These are phyloP conservation scores for Debaryomyces tyrocola DNA, from an alignment of 805 yeast genomes.

Conservation along the genomic window DNA sequence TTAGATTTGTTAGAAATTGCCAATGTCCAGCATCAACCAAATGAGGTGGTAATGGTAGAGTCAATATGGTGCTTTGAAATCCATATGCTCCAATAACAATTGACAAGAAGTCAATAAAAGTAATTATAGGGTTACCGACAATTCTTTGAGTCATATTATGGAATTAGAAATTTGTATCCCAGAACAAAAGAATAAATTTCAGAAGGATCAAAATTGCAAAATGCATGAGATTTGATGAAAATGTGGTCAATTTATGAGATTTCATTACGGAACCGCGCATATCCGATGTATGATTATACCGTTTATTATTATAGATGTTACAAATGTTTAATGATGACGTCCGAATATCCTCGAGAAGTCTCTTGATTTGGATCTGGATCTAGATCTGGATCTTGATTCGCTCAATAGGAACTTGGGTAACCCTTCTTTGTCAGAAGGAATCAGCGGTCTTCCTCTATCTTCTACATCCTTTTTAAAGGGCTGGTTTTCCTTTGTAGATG, in stretches of 20 bases:
- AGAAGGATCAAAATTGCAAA: too few relatives aligned
- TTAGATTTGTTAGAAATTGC: conserved; percentile 73
- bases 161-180: too few relatives aligned
- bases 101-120: conserved; percentile 23
- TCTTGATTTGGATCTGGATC: conserved; percentile 18
- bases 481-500: neutral
- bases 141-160: conserved; percentile 11
- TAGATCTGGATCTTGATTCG: conserved; percentile 17
- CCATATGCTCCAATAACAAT: conserved; percentile 31
- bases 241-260: too few relatives aligned
- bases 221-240: too few relatives aligned
- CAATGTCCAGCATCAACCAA: conserved; percentile 61
- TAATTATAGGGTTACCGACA: conserved; percentile 31
- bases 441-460: conserved; percentile 17
- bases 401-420: conserved; percentile 5
- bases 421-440: neutral
- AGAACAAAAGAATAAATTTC: too few relatives aligned
- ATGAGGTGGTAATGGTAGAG: conserved; percentile 45
- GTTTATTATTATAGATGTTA: too few relatives aligned
- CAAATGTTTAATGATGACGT: conserved; percentile 2
- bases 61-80: conserved; percentile 14
- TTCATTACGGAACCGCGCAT: too few relatives aligned
- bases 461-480: conserved; percentile 4
- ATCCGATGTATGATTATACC: too few relatives aligned
- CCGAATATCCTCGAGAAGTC: conserved; percentile 10